phyloP scores from a whole-genome alignment of 495 filamentous ascomycete genomes.

The Trichocladium antarcticum region DNA sequence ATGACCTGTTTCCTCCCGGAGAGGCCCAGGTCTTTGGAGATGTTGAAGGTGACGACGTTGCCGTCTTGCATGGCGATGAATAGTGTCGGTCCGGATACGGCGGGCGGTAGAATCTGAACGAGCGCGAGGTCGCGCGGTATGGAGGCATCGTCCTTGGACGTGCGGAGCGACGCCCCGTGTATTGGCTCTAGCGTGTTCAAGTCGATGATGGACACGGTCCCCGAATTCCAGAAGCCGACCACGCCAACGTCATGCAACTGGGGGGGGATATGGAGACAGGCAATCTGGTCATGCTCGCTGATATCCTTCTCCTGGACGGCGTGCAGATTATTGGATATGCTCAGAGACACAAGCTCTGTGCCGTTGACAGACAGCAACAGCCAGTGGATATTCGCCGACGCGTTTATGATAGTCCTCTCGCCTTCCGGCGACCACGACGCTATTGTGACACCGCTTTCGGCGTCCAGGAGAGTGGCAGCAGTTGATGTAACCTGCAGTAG shows the following conservation, averaged over 20 bases:
- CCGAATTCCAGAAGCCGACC: slow-evolving; percentile 74
- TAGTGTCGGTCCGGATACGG: slow-evolving; percentile 50
- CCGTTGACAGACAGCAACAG: slow-evolving; percentile 68
- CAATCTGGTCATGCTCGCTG: slow-evolving; percentile 58
- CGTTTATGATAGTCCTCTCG: slow-evolving; percentile 58
- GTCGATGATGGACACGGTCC: slow-evolving; percentile 58
- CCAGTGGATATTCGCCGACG: slow-evolving; percentile 56
- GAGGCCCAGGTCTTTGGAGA: slow-evolving; percentile 52
- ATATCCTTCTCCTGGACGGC: slow-evolving; percentile 49
- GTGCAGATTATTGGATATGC: slow-evolving; percentile 47
- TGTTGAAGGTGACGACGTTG: slow-evolving; percentile 72
- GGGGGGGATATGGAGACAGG: slow-evolving; percentile 55
- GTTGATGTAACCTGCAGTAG: slow-evolving; percentile 70
- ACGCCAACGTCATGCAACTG: slow-evolving; percentile 47
- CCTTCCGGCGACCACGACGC: slow-evolving; percentile 55
- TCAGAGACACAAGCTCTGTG: slow-evolving; percentile 51
- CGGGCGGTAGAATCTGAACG: slow-evolving; percentile 52
- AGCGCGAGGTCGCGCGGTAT: slow-evolving; percentile 76
- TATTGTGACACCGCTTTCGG: slow-evolving; percentile 55
- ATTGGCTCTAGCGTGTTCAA: slow-evolving; percentile 49
- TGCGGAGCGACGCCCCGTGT: slow-evolving; percentile 32
- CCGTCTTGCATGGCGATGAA: slow-evolving; percentile 95
- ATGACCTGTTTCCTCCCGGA: slow-evolving; percentile 68
- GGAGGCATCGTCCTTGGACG: slow-evolving; percentile 54
- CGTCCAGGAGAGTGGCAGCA: slow-evolving; percentile 51